Evolutionary conservation across 2,329 filamentous ascomycete species (phyloP).

Genomic region (Sordariomycetes sp.): DNA sequence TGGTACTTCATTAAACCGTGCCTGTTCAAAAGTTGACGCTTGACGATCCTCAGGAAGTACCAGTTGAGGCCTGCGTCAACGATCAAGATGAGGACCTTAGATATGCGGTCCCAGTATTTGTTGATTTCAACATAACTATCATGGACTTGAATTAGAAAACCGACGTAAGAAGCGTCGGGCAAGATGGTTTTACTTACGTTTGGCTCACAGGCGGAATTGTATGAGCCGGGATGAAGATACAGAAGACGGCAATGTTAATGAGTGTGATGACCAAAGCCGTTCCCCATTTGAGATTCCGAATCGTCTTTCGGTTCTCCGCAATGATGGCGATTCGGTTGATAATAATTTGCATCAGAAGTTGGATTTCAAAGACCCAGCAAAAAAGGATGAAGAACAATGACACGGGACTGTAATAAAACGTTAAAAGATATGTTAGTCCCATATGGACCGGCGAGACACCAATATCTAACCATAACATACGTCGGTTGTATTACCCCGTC

Average conservation of each 20-base stretch:
- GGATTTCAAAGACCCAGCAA: slow-evolving; percentile 31
- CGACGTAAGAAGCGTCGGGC: background rate
- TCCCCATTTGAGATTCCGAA: slow-evolving; percentile 4
- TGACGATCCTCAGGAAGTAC: slow-evolving; percentile 34
- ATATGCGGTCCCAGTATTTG: slow-evolving; percentile 35
- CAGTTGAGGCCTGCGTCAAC: slow-evolving; percentile 37
- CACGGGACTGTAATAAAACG: slow-evolving; percentile 11
- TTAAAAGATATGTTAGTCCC: background rate
- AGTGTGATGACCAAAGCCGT: slow-evolving; percentile 21
- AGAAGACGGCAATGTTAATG: slow-evolving; percentile 39
- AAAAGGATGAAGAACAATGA: slow-evolving; percentile 21
- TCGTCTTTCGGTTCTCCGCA: background rate
- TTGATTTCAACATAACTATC: slow-evolving; percentile 26
- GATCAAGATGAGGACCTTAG: slow-evolving; percentile 35
- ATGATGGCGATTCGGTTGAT: slow-evolving; percentile 35
- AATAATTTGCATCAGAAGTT: slow-evolving; percentile 39
- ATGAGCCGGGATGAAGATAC: slow-evolving; percentile 38
- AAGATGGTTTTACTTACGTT: slow-evolving; percentile 12
- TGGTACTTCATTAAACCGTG: slow-evolving; percentile 34
- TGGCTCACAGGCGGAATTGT: slow-evolving; percentile 21
- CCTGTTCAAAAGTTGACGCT: slow-evolving; percentile 29
- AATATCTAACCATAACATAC: slow-evolving; percentile 9
- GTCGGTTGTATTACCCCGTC: slow-evolving; percentile 17
- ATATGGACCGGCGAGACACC: too few species aligned
- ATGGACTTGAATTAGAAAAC: background rate